Percentiles rank a stretch among this genome's conserved stretches.
Evolutionary conservation across 805 yeast species (phyloP).

Genomic region (Monosporozyma aquatica): DNA sequence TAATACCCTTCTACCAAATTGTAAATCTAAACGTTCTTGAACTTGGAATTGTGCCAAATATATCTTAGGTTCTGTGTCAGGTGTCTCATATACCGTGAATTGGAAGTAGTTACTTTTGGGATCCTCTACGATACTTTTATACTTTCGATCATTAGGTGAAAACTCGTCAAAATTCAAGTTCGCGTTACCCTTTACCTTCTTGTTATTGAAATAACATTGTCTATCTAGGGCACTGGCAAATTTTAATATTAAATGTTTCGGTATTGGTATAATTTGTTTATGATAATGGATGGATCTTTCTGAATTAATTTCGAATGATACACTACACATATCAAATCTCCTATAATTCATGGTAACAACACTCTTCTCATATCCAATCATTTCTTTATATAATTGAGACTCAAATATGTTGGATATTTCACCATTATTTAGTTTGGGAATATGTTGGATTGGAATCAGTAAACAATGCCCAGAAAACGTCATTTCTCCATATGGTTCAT

Average conservation of each 20-base stretch:
- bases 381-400: slow-evolving; percentile 34
- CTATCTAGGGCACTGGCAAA: slow-evolving; percentile 42
- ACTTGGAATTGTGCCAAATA: slow-evolving; percentile 27
- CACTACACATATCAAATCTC: slow-evolving; percentile 39
- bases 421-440: slow-evolving; percentile 35
- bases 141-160: slow-evolving; percentile 20
- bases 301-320: slow-evolving; percentile 64
- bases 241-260: slow-evolving; percentile 33
- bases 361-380: slow-evolving; percentile 38
- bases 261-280: slow-evolving; percentile 67
- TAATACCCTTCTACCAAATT: slow-evolving; percentile 73
- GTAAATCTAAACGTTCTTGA: slow-evolving; percentile 51
- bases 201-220: slow-evolving; percentile 39
- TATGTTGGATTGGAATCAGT: slow-evolving; percentile 70
- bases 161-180: slow-evolving; percentile 36
- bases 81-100: slow-evolving; percentile 30
- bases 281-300: slow-evolving; percentile 63
- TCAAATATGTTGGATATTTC: slow-evolving; percentile 5
- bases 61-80: slow-evolving; percentile 23
- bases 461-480: slow-evolving; percentile 74
- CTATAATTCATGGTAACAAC: slow-evolving; percentile 41
- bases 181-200: slow-evolving; percentile 36
- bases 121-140: slow-evolving; percentile 23
- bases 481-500: slow-evolving; percentile 40
- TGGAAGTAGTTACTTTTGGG: slow-evolving; percentile 27